phyloP scores from a whole-genome alignment of 371 early-diverging fungal species.

The Batrachochytrium dendrobatidis region DNA sequence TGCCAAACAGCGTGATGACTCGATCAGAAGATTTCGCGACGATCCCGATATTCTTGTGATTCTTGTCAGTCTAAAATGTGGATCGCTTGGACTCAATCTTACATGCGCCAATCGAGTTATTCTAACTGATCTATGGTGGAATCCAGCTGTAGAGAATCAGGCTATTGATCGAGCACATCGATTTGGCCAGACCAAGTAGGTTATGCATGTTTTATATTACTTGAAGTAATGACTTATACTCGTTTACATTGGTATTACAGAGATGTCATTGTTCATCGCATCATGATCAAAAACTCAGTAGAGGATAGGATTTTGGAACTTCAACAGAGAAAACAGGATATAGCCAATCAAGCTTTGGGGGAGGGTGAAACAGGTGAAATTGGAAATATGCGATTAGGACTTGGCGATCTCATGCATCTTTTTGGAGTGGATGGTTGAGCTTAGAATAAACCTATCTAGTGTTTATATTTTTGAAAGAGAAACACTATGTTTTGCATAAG shows the following conservation, averaged over 20 bases:
- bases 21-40: conserved; percentile 44
- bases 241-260: not conserved
- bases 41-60: conserved; percentile 52
- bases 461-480: too few relatives aligned
- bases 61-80: conserved; percentile 74
- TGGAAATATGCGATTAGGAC: conserved; percentile 10
- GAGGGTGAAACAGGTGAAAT: conserved; percentile 19
- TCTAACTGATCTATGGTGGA: conserved; percentile 47
- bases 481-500: too few relatives aligned
- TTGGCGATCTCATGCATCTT: conserved; percentile 22
- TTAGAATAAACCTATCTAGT: conserved; percentile 3
- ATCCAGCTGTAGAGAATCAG: conserved; percentile 67
- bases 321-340: conserved; percentile 48
- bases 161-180: conserved; percentile 67
- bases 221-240: not conserved
- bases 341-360: conserved; percentile 24
- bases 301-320: conserved; percentile 56
- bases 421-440: conserved; percentile 15
- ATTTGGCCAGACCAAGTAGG: conserved; percentile 49
- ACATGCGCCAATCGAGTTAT: conserved; percentile 32
- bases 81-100: conserved; percentile 81
- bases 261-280: conserved; percentile 38
- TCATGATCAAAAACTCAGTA: conserved; percentile 52
- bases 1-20: conserved; percentile 51
- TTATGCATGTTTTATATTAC: not conserved